Evolutionary conservation across 2,329 filamentous ascomycete species (phyloP), one percentile per base, ranked within the genome.

Genomic region (Talaromyces sp.): DNA sequence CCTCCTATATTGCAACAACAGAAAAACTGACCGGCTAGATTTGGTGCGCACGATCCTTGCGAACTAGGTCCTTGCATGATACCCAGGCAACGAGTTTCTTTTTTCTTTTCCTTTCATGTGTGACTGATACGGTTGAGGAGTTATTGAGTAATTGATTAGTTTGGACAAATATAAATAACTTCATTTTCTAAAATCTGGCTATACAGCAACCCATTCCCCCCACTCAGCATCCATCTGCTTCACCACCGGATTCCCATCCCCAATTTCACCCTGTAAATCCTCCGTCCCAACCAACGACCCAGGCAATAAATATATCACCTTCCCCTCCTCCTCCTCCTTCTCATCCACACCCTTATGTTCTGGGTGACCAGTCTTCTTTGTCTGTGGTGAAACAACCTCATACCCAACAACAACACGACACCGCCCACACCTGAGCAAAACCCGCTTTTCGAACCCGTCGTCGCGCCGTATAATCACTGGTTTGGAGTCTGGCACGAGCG

Each of bases 21-120:
- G 4, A 38, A 5, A 2, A n/a, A 38, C 35, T 38, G 14, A n/a
- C 35, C 8, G 17, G 17, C 1, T 63, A 91, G 90, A 95, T 64
- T 88, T 95, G 62, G 90, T 95, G 71, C 88, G 90, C 71, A 93
- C 90, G 58, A 92, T 95, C 72, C 87, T 95, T 67, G 89, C 90
- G 76, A 93, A 93, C 80, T 95, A 84, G 76, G 74, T 62, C 19
- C 1, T 17, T 41, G 29, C 8, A 52, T 57, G 52, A 62, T 62
- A 51, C 60, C 63, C 63, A 64, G 53, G 61, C 57, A 69, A 69
- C 43, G 63, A 65, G 38, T 51, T 41, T 49, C n/a, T 58, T 41
- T 14, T 41, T n/a, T 58, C 21, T 27, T 38, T 19, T n/a, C n/a
- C n/a, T n/a, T n/a, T n/a, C n/a, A n/a, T n/a, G 29, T 10, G 29